Evolutionary conservation across 2,329 filamentous ascomycete genomes (phyloP).

Genomic region (Tolypocladium tropicale): DNA sequence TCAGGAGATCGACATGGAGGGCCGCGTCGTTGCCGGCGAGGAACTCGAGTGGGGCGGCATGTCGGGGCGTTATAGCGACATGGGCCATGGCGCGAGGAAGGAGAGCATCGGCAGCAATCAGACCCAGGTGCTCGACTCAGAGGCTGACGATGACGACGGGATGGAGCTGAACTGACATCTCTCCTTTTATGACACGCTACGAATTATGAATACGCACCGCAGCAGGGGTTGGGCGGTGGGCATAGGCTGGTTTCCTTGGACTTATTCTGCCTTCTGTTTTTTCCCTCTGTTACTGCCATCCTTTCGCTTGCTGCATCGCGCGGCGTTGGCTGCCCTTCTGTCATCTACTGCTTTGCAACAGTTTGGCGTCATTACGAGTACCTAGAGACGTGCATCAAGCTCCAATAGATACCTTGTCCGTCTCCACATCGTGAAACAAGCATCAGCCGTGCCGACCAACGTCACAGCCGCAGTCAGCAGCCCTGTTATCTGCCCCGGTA

Average conservation of each 20-base stretch:
- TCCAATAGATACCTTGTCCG: background rate
- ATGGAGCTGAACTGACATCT: slow-evolving; percentile 45
- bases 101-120: slow-evolving; percentile 50
- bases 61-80: slow-evolving; percentile 35
- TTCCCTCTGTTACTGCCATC: background rate
- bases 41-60: slow-evolving; percentile 54
- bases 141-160: slow-evolving; percentile 50
- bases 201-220: background rate
- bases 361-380: background rate
- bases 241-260: background rate
- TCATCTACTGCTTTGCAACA: background rate
- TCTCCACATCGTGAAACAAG: background rate
- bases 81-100: slow-evolving; percentile 35
- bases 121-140: slow-evolving; percentile 46
- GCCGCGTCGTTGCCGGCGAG: slow-evolving; percentile 80
- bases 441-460: background rate
- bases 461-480: background rate
- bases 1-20: slow-evolving; percentile 86
- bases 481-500: background rate
- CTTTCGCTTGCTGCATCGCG: slow-evolving; percentile 3
- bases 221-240: background rate
- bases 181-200: background rate
- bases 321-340: slow-evolving; percentile 4
- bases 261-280: background rate
- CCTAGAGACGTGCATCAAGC: background rate